Conservation (phyloP, 2,329 filamentous ascomycete species). For the Epichloe gansuensis region DNA sequence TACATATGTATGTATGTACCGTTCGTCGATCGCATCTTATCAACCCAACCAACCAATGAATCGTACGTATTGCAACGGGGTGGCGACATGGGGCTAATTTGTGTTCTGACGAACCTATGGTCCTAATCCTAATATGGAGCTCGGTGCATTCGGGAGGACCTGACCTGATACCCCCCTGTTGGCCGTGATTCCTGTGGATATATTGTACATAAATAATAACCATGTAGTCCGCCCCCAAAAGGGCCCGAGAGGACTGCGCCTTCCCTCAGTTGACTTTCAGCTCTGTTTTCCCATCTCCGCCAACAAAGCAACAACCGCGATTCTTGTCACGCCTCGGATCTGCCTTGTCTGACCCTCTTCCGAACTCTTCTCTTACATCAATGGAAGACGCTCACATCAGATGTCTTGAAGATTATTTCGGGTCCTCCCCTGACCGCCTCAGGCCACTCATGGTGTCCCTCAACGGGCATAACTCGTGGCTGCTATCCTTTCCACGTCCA, state of each 20-base stretch:
- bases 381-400: constrained; percentile 7
- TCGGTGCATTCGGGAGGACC: too few species aligned
- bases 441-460: constrained; percentile 19
- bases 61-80: background rate
- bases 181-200: background rate
- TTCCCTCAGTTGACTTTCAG: background rate
- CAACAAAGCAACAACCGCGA: background rate
- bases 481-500: constrained; percentile 21
- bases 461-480: constrained; percentile 23
- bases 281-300: background rate
- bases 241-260: background rate
- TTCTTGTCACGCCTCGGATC: background rate
- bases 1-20: too few species aligned
- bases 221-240: background rate
- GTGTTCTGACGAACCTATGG: background rate
- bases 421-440: constrained; percentile 6
- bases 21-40: background rate
- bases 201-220: background rate
- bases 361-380: constrained; percentile 1
- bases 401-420: constrained; percentile 9
- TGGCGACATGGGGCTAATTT: background rate
- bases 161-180: too few species aligned
- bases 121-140: background rate
- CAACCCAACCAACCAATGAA: background rate
- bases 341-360: background rate